A percentile compares a stretch with the other conserved stretches of the same genome.
phyloP scores from a whole-genome alignment of 2,329 filamentous ascomycete genomes.

The Hypoxylon sp. region DNA sequence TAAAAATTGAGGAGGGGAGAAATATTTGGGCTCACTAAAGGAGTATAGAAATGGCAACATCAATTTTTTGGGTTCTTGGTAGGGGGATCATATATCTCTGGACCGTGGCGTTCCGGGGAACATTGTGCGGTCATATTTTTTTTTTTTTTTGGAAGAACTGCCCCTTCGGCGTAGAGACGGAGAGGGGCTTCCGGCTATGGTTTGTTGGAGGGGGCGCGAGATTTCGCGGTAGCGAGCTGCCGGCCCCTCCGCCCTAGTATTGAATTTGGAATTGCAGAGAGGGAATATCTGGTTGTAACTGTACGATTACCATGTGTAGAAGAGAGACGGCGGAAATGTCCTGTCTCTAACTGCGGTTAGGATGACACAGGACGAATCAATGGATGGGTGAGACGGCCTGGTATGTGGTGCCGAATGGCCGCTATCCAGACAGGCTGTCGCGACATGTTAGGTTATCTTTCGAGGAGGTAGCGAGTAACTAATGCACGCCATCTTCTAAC shows the following conservation, averaged over 20 bases:
- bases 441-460: constrained; percentile 12
- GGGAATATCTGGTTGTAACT: constrained; percentile 18
- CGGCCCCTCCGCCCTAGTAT: constrained; percentile 12
- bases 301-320: constrained; percentile 42
- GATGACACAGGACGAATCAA: constrained; percentile 15
- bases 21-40: constrained; percentile 30
- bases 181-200: constrained; percentile 15
- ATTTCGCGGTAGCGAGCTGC: constrained; percentile 31
- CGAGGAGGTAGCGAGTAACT: constrained; percentile 24
- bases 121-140: constrained; percentile 6
- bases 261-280: constrained; percentile 23
- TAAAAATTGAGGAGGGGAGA: constrained; percentile 14
- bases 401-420: constrained; percentile 11
- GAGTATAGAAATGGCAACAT: constrained; percentile 43
- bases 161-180: constrained; percentile 28
- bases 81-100: constrained; percentile 22
- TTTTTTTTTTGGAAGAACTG: constrained; percentile 6
- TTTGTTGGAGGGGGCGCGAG: constrained; percentile 14
- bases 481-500: constrained; percentile 30
- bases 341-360: constrained; percentile 5
- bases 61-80: constrained; percentile 31
- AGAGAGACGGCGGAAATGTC: constrained; percentile 37
- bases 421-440: constrained; percentile 9
- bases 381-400: constrained; percentile 9
- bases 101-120: constrained; percentile 41